These are phyloP conservation scores for Diaporthe sp. DNA, from an alignment of 2,329 filamentous ascomycete genomes.

Conservation along the genomic window DNA sequence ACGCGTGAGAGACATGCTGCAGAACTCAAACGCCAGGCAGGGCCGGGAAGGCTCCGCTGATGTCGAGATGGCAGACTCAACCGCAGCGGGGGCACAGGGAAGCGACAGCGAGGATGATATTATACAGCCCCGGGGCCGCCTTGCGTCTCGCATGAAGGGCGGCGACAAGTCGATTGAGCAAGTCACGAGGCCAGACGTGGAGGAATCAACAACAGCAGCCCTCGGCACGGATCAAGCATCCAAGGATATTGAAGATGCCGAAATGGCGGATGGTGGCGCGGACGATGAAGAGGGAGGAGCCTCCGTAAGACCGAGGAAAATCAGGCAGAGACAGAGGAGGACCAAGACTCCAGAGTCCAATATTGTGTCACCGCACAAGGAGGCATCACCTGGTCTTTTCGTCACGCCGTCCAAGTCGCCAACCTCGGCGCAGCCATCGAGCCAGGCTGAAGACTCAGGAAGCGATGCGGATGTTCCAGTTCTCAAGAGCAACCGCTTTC, in stretches of 20 bases:
- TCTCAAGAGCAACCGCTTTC: slow-evolving; percentile 69
- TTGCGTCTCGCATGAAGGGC: slow-evolving; percentile 72
- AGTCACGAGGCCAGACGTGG: slow-evolving; percentile 52
- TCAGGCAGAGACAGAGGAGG: slow-evolving; percentile 48
- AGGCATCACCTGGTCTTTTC: slow-evolving; percentile 64
- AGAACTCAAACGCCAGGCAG: slow-evolving; percentile 42
- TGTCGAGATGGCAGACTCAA: slow-evolving; percentile 37
- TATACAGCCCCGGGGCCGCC: slow-evolving; percentile 68
- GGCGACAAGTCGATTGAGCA: slow-evolving; percentile 36
- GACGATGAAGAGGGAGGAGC: slow-evolving; percentile 51
- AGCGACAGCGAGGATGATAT: slow-evolving; percentile 63
- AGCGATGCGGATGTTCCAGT: slow-evolving; percentile 60
- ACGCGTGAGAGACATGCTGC: slow-evolving; percentile 56
- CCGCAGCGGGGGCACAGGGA: slow-evolving; percentile 36
- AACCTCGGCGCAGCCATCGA: slow-evolving; percentile 42
- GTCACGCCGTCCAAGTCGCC: slow-evolving; percentile 58
- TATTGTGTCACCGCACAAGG: slow-evolving; percentile 43
- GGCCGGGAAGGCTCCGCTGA: slow-evolving; percentile 18
- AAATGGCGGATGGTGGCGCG: slow-evolving; percentile 36
- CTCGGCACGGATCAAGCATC: slow-evolving; percentile 39
- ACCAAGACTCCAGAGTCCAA: slow-evolving; percentile 48
- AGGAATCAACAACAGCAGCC: slow-evolving; percentile 52
- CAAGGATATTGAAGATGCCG: slow-evolving; percentile 32
- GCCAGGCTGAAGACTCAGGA: slow-evolving; percentile 47
- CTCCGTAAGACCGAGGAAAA: slow-evolving; percentile 53